These are phyloP conservation scores for Abrus pulchellus DNA, from an alignment of 306 rosid genomes.

Conservation along the genomic window DNA sequence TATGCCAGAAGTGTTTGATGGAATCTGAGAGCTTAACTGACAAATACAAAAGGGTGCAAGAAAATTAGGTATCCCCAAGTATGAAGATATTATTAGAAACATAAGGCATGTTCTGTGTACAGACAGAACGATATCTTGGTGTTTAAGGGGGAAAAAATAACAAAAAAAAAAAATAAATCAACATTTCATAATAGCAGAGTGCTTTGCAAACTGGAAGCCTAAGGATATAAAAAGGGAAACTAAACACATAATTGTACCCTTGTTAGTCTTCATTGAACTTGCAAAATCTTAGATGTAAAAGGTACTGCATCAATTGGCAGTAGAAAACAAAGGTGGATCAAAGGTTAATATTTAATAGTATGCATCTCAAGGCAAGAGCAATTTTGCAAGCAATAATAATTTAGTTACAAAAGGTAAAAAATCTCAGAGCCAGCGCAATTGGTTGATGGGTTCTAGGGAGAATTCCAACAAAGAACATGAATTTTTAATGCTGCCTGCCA, in stretches of 20 bases:
- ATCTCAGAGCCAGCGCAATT: not conserved
- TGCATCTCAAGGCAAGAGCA: conserved; percentile 16
- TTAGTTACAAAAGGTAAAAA: conserved; percentile 19
- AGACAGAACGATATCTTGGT: conserved; percentile 19
- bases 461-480: conserved; percentile 14
- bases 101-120: not conserved
- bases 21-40: conserved; percentile 62
- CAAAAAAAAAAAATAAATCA: not conserved
- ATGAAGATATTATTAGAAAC: conserved; percentile 44
- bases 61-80: conserved; percentile 33
- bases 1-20: conserved; percentile 59
- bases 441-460: not conserved
- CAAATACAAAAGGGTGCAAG: conserved; percentile 25
- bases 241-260: not conserved
- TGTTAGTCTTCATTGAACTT: conserved; percentile 36
- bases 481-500: not conserved
- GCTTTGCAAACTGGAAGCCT: conserved; percentile 22
- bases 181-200: conserved; percentile 14
- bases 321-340: not conserved
- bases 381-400: conserved; percentile 4
- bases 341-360: conserved; percentile 23
- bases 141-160: not conserved
- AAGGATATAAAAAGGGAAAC: conserved; percentile 7
- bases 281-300: conserved; percentile 34
- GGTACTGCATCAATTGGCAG: not conserved